These are phyloP conservation scores for Russula virescens DNA, from an alignment of 768 basidiomycete species.

Conservation along the genomic window DNA sequence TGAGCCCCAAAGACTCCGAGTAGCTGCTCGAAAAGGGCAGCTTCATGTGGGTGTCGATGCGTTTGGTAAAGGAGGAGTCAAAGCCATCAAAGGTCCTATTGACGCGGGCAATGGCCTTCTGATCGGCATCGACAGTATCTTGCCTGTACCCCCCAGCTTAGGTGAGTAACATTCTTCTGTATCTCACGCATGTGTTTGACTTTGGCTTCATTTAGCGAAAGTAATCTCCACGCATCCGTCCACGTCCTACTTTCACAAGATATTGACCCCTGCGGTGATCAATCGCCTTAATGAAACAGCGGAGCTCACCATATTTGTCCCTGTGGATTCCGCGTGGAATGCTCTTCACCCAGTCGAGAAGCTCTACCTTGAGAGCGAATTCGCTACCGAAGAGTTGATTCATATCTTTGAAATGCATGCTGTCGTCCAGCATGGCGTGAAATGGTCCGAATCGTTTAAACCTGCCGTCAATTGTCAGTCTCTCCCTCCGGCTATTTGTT, in stretches of 20 bases:
- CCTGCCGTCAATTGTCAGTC: constrained; percentile 49
- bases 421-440: constrained; percentile 51
- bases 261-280: constrained; percentile 58
- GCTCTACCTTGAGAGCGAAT: constrained; percentile 83
- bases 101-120: constrained; percentile 73
- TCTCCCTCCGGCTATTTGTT: background rate
- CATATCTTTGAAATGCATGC: constrained; percentile 78
- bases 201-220: constrained; percentile 39
- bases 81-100: constrained; percentile 51
- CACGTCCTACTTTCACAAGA: constrained; percentile 66
- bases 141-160: constrained; percentile 68
- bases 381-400: constrained; percentile 71
- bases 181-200: background rate
- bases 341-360: constrained; percentile 69
- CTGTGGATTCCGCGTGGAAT: constrained; percentile 81
- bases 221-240: constrained; percentile 54
- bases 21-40: constrained; percentile 45
- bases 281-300: constrained; percentile 57
- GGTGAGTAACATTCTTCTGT: constrained; percentile 41
- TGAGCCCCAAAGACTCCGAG: constrained; percentile 74
- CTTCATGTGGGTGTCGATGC: constrained; percentile 67
- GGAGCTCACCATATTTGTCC: constrained; percentile 84
- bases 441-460: constrained; percentile 60
- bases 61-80: constrained; percentile 68
- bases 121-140: constrained; percentile 65